Conservation (phyloP, 371 early-diverging fungal genomes). For the Dichotomocladium elegans region DNA sequence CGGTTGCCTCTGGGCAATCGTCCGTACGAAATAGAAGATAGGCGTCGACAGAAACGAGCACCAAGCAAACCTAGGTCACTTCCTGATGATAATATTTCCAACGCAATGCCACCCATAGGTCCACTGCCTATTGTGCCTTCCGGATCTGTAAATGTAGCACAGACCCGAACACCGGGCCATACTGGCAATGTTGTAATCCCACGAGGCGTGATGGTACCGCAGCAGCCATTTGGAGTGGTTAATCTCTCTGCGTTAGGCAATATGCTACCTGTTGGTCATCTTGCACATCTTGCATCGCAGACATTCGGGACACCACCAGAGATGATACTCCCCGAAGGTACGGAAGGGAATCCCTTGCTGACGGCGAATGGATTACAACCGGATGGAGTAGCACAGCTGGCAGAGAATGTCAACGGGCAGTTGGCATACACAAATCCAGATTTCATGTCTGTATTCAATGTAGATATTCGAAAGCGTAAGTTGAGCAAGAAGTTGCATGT, state of each 20-base stretch:
- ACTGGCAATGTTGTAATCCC: too few relatives aligned
- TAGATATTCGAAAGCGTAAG: conserved; percentile 11
- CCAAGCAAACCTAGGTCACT: conserved; percentile 14
- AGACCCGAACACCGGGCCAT: too few relatives aligned
- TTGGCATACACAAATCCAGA: conserved; percentile 3
- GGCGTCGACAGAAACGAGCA: conserved; percentile 20
- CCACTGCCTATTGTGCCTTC: too few relatives aligned
- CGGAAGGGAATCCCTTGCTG: background rate
- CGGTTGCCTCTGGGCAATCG: conserved; percentile 13
- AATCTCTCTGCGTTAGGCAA: too few relatives aligned
- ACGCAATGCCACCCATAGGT: too few relatives aligned
- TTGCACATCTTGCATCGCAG: background rate
- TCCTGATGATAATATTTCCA: conserved; percentile 5
- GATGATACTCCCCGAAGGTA: conserved; percentile 3
- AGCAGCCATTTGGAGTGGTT: too few relatives aligned
- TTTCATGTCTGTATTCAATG: conserved; percentile 9
- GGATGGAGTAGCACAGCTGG: background rate
- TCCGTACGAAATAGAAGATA: conserved; percentile 36
- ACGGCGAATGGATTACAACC: background rate
- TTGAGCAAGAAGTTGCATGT: background rate
- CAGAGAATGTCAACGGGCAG: background rate
- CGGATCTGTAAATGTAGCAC: too few relatives aligned
- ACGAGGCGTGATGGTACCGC: too few relatives aligned
- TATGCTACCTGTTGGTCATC: too few relatives aligned
- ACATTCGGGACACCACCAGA: background rate